Evolutionary conservation across 106 monocot species (phyloP), one percentile per base, ranked within the genome.

Genomic region (Dendrobium nobile): DNA sequence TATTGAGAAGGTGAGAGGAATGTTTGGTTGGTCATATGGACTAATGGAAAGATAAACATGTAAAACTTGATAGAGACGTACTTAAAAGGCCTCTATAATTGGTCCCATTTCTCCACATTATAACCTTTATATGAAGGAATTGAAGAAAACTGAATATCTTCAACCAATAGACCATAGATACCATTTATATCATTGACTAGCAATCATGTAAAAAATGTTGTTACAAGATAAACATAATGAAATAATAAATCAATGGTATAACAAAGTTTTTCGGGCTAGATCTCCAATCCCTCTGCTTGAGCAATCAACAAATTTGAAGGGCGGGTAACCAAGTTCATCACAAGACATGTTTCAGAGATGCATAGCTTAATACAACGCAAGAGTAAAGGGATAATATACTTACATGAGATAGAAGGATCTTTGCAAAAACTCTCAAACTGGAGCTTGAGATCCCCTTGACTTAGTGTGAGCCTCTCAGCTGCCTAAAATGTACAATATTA

Each of bases 381-480:
- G 73, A 3, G 41, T 31, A 41, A 31, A 18, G 20, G 61, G 9
- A 42, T 75, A 65, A 56, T 45, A 73, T n/a, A 54, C 59, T 80
- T 78, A 89, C 95, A 85, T 84, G 90, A 93, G 80, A 91, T 85
- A 76, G 51, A 78, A 82, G 93, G 95, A 86, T 95, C 86, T 79
- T 85, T 88, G 44, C 88, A 81, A 77, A 95, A 95, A 19, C 83
- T 58, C 24, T 88, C 85, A 79, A 93, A 79, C 81, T 95, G 85
- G 51, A 31, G 77, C 89, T 84, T 93, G 61, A 95, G 89, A 51
- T 91, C 80, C 67, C 93, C 95, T 75, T 83, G 64, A 78, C 88
- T 93, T 59, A n/a, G 78, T 81, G 90, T 79, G 48, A 95, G 91
- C 87, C 95, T 93, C 86, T 93, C 75, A 81, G 95, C 95, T 73